These are phyloP conservation scores for Phragmites australis DNA, from an alignment of 176 grass and related monocot species.

Conservation along the genomic window DNA sequence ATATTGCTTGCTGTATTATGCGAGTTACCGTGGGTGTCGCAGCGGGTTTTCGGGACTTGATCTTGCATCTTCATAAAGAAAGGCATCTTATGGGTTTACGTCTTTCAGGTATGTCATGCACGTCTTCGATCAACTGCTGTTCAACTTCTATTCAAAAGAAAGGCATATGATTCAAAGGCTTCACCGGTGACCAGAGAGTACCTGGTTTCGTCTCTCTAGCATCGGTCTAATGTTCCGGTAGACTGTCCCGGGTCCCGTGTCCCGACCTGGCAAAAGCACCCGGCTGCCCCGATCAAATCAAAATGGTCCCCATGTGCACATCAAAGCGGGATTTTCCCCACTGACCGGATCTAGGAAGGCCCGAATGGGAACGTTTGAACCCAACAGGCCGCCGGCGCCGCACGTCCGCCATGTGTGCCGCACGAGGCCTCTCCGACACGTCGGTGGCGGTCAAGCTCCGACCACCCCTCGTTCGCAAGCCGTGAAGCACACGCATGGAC, in stretches of 20 bases:
- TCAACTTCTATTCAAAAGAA: neutral
- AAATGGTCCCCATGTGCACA: neutral
- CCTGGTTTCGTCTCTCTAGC: neutral
- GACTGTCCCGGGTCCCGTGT: neutral
- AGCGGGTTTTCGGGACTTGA: neutral
- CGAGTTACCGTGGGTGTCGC: neutral
- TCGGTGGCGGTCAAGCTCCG: slow-evolving; percentile 9
- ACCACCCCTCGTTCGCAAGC: slow-evolving; percentile 15
- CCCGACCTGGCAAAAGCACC: neutral
- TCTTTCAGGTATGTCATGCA: neutral
- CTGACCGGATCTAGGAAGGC: neutral
- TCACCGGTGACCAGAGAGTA: neutral
- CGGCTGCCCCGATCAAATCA: neutral
- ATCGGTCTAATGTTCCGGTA: neutral
- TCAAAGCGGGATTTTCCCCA: neutral
- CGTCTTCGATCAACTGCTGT: neutral
- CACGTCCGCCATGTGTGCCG: neutral
- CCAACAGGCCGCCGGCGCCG: neutral
- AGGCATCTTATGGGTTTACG: neutral
- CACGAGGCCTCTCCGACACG: neutral
- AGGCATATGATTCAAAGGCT: neutral
- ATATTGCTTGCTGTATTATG: neutral
- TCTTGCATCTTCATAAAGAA: neutral
- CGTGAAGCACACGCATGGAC: neutral
- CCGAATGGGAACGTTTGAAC: slow-evolving; percentile 24